phyloP scores from a whole-genome alignment of 202 grass and related monocot genomes.

The Cymbopogon flexuosus region DNA sequence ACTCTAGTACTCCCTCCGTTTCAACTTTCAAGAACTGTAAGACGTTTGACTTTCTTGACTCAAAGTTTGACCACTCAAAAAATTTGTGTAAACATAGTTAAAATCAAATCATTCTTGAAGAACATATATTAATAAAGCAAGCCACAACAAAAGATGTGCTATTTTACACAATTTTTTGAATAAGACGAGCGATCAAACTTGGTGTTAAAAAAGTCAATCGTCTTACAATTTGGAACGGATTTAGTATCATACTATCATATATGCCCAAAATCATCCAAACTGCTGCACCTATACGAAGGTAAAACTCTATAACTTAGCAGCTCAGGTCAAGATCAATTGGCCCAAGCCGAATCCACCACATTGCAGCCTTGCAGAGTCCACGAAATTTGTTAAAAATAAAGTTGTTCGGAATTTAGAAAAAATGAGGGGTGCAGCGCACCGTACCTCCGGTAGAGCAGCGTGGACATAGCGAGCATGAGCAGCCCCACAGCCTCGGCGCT shows the following conservation, averaged over 20 bases:
- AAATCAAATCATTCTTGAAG: too few species aligned
- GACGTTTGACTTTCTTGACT: too few species aligned
- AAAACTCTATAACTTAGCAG: neutral
- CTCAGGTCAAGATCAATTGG: neutral
- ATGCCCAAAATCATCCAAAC: neutral
- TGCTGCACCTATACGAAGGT: neutral
- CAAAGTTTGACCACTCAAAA: too few species aligned
- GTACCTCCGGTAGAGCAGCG: slow-evolving; percentile 83
- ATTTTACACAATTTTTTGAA: too few species aligned
- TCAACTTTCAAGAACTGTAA: too few species aligned
- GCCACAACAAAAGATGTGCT: too few species aligned
- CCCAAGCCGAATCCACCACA: neutral
- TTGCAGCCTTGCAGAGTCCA: neutral
- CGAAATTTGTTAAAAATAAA: neutral
- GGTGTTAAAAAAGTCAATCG: too few species aligned
- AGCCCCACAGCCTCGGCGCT: slow-evolving; percentile 54
- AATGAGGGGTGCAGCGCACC: neutral
- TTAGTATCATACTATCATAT: neutral
- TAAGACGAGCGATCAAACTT: too few species aligned
- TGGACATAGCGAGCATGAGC: slow-evolving; percentile 79
- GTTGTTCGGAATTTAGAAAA: slow-evolving; percentile 8
- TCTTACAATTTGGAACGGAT: too few species aligned
- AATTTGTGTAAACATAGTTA: too few species aligned
- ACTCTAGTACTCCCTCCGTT: neutral
- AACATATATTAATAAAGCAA: too few species aligned